phyloP scores from a whole-genome alignment of 2,329 filamentous ascomycete species.

The Blastomyces gilchristii region DNA sequence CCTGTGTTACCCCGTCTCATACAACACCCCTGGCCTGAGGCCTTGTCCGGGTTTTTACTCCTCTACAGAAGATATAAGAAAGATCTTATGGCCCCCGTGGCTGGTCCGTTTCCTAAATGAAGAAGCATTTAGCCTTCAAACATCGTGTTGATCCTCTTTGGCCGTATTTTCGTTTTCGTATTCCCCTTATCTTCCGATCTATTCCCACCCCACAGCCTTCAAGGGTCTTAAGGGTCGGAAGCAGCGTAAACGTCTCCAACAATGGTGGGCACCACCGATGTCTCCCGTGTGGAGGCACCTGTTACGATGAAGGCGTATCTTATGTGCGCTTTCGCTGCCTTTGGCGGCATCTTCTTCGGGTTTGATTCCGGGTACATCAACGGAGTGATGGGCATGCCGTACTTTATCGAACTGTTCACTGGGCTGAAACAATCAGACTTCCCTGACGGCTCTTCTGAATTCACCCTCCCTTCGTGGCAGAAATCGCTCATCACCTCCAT shows the following conservation, averaged over 20 bases:
- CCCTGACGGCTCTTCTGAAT: slow-evolving; percentile 15
- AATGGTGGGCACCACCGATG: slow-evolving; percentile 37
- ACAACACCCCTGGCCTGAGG: neutral
- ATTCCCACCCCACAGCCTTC: neutral
- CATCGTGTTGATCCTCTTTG: neutral
- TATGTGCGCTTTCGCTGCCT: slow-evolving; percentile 51
- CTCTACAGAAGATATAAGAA: neutral
- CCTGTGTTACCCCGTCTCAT: neutral
- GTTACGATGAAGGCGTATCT: slow-evolving; percentile 51
- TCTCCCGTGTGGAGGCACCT: slow-evolving; percentile 48
- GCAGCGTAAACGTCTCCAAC: neutral
- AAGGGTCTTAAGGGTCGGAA: neutral
- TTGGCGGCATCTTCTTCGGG: slow-evolving; percentile 52
- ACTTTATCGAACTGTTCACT: slow-evolving; percentile 30
- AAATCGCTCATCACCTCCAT: slow-evolving; percentile 63
- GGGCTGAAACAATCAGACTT: slow-evolving; percentile 22
- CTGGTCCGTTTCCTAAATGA: neutral
- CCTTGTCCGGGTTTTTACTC: neutral
- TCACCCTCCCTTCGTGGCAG: slow-evolving; percentile 38
- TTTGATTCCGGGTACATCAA: slow-evolving; percentile 50
- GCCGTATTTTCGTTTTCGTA: neutral
- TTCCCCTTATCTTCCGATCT: neutral
- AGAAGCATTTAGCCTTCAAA: neutral
- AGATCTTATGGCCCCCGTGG: neutral
- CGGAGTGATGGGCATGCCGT: slow-evolving; percentile 42